A percentile compares a stretch with the other conserved stretches of the same genome.
phyloP scores from a whole-genome alignment of 805 yeast species.

The Saturnispora hagleri region DNA sequence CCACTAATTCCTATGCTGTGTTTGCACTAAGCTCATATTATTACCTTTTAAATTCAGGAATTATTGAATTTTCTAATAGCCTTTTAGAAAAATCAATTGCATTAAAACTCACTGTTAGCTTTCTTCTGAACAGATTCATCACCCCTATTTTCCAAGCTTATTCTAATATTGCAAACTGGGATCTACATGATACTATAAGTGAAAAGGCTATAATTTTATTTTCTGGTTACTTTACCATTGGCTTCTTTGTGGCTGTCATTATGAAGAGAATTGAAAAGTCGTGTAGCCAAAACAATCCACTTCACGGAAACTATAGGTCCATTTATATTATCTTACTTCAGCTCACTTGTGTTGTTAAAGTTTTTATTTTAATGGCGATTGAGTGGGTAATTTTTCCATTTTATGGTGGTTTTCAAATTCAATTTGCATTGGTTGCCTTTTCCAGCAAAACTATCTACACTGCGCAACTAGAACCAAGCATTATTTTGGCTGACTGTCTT shows the following conservation, averaged over 20 bases:
- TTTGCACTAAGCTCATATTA: not conserved
- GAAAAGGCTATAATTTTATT: constrained; percentile 15
- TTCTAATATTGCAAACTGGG: constrained; percentile 15
- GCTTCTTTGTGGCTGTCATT: constrained; percentile 3
- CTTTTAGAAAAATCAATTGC: not conserved
- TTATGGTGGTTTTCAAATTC: constrained; percentile 73
- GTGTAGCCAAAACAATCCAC: constrained; percentile 33
- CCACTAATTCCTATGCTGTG: not conserved
- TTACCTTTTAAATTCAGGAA: not conserved
- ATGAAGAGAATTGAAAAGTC: constrained; percentile 23
- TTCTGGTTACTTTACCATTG: constrained; percentile 17
- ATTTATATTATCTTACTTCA: constrained; percentile 46
- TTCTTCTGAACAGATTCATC: constrained; percentile 4
- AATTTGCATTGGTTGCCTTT: constrained; percentile 57
- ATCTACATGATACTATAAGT: constrained; percentile 14
- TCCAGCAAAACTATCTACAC: constrained; percentile 20
- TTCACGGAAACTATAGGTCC: constrained; percentile 41
- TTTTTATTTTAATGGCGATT: constrained; percentile 60
- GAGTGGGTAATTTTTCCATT: constrained; percentile 84
- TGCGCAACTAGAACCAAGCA: constrained; percentile 7
- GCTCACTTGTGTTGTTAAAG: constrained; percentile 57
- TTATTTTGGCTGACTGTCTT: not conserved
- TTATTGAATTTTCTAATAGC: not conserved
- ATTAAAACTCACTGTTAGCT: constrained; percentile 4
- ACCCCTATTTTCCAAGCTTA: constrained; percentile 10